Conservation (phyloP, 1,284 basidiomycete genomes). For the Chondrostereum purpureum region DNA sequence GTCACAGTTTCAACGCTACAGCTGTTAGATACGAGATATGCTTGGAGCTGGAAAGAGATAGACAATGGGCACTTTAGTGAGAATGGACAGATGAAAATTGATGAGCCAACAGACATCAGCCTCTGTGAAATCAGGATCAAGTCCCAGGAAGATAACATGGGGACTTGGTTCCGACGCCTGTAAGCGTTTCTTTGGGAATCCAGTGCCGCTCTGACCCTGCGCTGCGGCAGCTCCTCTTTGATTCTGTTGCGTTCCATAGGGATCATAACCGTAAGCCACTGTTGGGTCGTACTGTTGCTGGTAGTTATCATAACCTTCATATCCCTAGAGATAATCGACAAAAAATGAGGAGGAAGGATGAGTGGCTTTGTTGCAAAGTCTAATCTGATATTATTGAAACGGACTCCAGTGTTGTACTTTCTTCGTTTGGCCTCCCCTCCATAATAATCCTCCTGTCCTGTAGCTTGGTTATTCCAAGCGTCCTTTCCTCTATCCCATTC, state of each 20-base stretch:
- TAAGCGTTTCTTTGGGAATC: slow-evolving; percentile 61
- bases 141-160: slow-evolving; percentile 87
- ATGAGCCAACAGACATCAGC: slow-evolving; percentile 67
- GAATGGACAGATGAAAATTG: slow-evolving; percentile 24
- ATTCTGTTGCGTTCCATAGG: slow-evolving; percentile 29
- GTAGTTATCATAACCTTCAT: slow-evolving; percentile 43
- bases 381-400: slow-evolving; percentile 19
- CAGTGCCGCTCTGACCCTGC: slow-evolving; percentile 35
- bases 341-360: slow-evolving; percentile 2
- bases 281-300: slow-evolving; percentile 37
- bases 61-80: slow-evolving; percentile 31
- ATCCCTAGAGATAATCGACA: slow-evolving; percentile 14
- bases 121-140: slow-evolving; percentile 86
- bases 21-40: slow-evolving; percentile 67
- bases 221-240: slow-evolving; percentile 28
- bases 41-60: slow-evolving; percentile 56
- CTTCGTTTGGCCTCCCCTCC: slow-evolving; percentile 64
- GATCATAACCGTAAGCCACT: slow-evolving; percentile 22
- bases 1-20: slow-evolving; percentile 79
- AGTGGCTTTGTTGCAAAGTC: no score
- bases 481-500: slow-evolving; percentile 79
- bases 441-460: slow-evolving; percentile 62
- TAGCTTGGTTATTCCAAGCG: slow-evolving; percentile 33
- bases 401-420: slow-evolving; percentile 68
- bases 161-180: slow-evolving; percentile 75